Percentiles rank a stretch among this genome's conserved stretches.
phyloP scores from a whole-genome alignment of 2,329 filamentous ascomycete species.

The Diaporthe nobilis region DNA sequence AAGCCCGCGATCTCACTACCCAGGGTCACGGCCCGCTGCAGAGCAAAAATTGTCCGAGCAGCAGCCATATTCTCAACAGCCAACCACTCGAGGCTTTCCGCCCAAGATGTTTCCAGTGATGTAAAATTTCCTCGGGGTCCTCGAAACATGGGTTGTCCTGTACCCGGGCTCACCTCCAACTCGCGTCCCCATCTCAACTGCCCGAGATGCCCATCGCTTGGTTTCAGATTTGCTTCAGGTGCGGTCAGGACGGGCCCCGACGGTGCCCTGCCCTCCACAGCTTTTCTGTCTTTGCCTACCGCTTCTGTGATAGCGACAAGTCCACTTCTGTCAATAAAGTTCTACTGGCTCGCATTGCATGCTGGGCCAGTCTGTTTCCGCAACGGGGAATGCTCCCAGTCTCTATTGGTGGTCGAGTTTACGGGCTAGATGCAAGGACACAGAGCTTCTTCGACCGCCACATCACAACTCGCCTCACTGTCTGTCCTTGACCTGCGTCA shows the following conservation, averaged over 20 bases:
- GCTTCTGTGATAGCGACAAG: neutral
- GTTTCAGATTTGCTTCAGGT: constrained; percentile 62
- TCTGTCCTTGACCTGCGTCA: neutral
- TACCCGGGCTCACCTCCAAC: constrained; percentile 27
- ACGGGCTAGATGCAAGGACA: neutral
- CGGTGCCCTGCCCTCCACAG: neutral
- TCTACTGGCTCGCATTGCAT: constrained; percentile 3
- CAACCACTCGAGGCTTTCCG: neutral
- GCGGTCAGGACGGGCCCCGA: constrained; percentile 42
- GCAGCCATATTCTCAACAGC: neutral
- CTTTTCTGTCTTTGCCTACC: neutral
- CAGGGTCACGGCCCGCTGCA: neutral
- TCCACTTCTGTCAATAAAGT: neutral
- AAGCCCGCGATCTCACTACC: neutral
- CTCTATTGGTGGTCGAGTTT: neutral
- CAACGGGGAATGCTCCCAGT: neutral
- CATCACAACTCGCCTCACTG: neutral
- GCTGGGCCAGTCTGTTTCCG: neutral
- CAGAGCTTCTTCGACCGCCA: neutral
- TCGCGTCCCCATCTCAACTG: constrained; percentile 24
- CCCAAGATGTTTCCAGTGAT: constrained; percentile 4
- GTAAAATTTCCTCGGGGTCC: neutral
- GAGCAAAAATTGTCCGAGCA: constrained; percentile 1
- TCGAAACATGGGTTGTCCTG: constrained; percentile 31
- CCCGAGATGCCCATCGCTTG: constrained; percentile 38